Percentiles rank a stretch among this genome's conserved stretches.
These are phyloP conservation scores for Plasmodium fragile DNA, from an alignment of 169 alveolate genomes.

Conservation along the genomic window DNA sequence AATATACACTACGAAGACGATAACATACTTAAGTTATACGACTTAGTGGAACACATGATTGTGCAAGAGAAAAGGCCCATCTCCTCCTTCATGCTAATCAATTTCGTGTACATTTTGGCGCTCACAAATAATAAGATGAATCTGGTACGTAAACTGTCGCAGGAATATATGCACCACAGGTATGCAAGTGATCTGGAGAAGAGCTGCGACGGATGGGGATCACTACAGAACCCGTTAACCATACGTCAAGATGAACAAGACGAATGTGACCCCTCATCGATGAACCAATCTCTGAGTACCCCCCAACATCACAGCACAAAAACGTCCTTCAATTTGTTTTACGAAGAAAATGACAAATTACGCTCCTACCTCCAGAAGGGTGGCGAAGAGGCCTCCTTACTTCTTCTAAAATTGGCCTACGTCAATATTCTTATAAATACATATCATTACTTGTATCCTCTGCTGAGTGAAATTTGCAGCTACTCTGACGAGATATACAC, in stretches of 20 bases:
- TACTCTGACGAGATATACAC: conserved; percentile 21
- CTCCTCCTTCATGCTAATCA: conserved; percentile 53
- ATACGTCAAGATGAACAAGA: background rate
- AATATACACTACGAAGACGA: conserved; percentile 73
- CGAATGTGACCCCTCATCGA: background rate
- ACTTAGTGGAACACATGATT: conserved; percentile 66
- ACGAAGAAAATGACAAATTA: conserved; percentile 47
- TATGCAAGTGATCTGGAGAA: conserved; percentile 35
- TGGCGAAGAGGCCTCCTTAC: conserved; percentile 33
- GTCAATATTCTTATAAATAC: conserved; percentile 35
- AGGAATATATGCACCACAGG: conserved; percentile 56
- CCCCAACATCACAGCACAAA: background rate
- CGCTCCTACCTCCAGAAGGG: conserved; percentile 37
- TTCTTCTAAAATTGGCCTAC: conserved; percentile 48
- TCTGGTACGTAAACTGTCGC: conserved; percentile 2
- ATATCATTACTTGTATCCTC: conserved; percentile 39
- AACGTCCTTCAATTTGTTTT: conserved; percentile 29
- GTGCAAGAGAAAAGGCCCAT: conserved; percentile 35
- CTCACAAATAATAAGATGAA: conserved; percentile 57
- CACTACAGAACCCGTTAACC: background rate
- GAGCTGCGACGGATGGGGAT: background rate
- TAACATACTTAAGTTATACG: conserved; percentile 47
- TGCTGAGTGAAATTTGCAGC: conserved; percentile 44
- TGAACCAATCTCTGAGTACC: background rate
- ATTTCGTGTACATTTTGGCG: conserved; percentile 33